Evolutionary conservation across 1,284 basidiomycete genomes (phyloP).

Genomic region (Tilletia setariae): DNA sequence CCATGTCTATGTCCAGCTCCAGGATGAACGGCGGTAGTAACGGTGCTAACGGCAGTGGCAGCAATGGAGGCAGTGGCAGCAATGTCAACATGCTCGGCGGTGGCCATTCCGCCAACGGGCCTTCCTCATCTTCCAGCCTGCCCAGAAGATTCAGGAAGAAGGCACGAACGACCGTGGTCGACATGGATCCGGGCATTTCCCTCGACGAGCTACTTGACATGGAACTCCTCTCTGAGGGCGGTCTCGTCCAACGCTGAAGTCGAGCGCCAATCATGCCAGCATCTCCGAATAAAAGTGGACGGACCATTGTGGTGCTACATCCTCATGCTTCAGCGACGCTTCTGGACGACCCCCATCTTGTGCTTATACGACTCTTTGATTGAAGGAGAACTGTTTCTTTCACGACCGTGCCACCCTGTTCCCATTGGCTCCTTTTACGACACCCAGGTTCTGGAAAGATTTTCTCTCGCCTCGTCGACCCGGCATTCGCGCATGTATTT

Average conservation of each 20-base stretch:
- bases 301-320: not conserved
- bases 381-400: too few species aligned
- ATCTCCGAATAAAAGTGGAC: not conserved
- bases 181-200: slow-evolving; percentile 13
- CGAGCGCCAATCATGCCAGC: not conserved
- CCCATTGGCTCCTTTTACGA: too few species aligned
- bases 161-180: not conserved
- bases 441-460: too few species aligned
- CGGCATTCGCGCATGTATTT: too few species aligned
- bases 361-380: too few species aligned
- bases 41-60: not conserved
- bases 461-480: too few species aligned
- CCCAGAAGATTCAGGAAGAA: not conserved
- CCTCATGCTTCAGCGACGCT: not conserved
- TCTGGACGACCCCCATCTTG: too few species aligned
- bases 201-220: slow-evolving; percentile 12
- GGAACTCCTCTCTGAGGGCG: slow-evolving; percentile 11
- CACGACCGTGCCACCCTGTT: too few species aligned
- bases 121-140: too few species aligned
- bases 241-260: slow-evolving; percentile 10
- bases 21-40: slow-evolving; percentile 1
- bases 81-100: not conserved
- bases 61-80: not conserved
- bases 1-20: not conserved
- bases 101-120: not conserved